These are phyloP conservation scores for Kokia cookei DNA, from an alignment of 441 rosid genomes.

Conservation along the genomic window DNA sequence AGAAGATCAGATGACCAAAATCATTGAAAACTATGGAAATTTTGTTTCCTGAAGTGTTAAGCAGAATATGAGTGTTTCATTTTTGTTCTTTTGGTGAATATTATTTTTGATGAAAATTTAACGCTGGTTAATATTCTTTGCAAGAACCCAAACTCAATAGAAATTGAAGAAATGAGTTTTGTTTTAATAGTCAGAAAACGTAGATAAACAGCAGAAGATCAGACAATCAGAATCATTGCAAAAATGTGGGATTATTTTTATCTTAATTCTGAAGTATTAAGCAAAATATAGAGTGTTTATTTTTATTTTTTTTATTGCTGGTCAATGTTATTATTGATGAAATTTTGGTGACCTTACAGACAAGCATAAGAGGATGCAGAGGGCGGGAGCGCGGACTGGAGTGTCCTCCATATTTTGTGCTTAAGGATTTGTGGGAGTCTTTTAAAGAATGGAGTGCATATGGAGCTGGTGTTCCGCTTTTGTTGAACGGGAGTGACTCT, in stretches of 20 bases:
- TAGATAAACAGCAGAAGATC: neutral
- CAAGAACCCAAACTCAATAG: neutral
- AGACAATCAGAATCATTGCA: neutral
- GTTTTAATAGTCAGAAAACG: neutral
- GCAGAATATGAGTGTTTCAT: neutral
- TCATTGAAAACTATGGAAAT: neutral
- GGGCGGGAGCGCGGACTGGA: slow-evolving; percentile 25
- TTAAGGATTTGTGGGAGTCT: slow-evolving; percentile 84
- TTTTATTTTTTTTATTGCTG: neutral
- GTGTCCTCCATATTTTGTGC: slow-evolving; percentile 45
- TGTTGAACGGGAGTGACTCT: slow-evolving; percentile 63
- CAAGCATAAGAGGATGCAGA: slow-evolving; percentile 51
- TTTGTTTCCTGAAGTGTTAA: neutral
- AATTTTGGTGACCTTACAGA: slow-evolving; percentile 29
- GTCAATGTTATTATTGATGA: neutral
- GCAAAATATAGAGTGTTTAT: neutral
- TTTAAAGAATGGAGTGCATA: slow-evolving; percentile 91
- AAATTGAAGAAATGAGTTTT: neutral
- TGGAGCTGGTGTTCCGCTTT: slow-evolving; percentile 85
- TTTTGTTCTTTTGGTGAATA: too few relatives aligned
- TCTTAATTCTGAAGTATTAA: neutral
- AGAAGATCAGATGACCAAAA: neutral
- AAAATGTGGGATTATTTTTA: neutral
- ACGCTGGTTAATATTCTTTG: too few relatives aligned
- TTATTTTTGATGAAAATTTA: too few relatives aligned